Evolutionary conservation across 1,284 basidiomycete genomes (phyloP).

Genomic region (Malassezia vespertilionis): DNA sequence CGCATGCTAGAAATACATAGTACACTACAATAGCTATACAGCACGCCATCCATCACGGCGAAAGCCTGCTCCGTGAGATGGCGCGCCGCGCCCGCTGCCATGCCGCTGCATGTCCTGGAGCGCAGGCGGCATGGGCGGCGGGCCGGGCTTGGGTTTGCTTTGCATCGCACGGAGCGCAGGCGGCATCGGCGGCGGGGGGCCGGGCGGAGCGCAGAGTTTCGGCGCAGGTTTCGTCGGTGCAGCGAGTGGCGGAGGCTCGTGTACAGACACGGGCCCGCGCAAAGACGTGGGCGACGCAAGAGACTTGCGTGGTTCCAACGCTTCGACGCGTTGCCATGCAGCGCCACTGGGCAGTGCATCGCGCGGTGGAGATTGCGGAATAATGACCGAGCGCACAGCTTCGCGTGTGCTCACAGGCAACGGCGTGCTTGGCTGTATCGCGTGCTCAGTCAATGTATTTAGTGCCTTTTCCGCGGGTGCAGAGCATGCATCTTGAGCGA

Average conservation of each 20-base stretch:
- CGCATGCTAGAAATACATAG: background rate
- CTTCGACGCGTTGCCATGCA: background rate
- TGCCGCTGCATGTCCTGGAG: too few relatives aligned
- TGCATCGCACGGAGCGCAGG: conserved; percentile 12
- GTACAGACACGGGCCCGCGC: background rate
- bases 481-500: conserved; percentile 2
- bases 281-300: background rate
- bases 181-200: conserved; percentile 18
- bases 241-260: background rate
- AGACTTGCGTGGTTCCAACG: too few relatives aligned
- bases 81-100: background rate
- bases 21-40: conserved; percentile 52
- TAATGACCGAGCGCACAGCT: conserved; percentile 32
- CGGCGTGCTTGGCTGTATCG: background rate
- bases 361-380: conserved; percentile 30
- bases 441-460: background rate
- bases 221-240: background rate
- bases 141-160: background rate
- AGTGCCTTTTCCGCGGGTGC: too few relatives aligned
- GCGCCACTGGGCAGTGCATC: background rate
- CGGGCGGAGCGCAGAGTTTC: conserved; percentile 33
- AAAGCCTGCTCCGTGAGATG: too few relatives aligned
- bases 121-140: background rate
- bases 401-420: background rate
- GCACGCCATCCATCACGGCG: conserved; percentile 9